Evolutionary conservation across 208 protist species (phyloP), one percentile per base, ranked within the genome.

Genomic region (Crithidia brevicula): DNA sequence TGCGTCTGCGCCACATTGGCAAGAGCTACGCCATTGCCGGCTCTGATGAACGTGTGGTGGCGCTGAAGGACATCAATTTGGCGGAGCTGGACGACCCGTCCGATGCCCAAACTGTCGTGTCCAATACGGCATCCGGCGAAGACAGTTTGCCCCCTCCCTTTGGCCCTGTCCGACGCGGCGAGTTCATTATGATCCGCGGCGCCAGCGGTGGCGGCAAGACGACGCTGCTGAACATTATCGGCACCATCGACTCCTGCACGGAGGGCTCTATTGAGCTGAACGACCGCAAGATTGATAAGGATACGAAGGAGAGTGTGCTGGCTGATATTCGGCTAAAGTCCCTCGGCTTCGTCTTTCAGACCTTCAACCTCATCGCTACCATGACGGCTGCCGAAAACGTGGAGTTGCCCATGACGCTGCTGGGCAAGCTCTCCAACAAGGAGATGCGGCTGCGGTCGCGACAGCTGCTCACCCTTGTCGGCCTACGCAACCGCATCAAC

Each of bases 331-430:
- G 98, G 18, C 83, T 99, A 7, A 68, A 77, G 27, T 95, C 87
- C 22, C 92, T 99, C 34, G 93, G 96, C 8, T 99, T 99, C 78
- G 98, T 99, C 0, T 99, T 99, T 63, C 98, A 99, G 78, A 99
- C 96, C 0, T 99, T 99, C 68, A 99, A 99, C 67, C 81, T 99
- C 18, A 94, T 99, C 25, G 79, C 98, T 5, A 99, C 97, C 28
- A 98, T 99, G 95, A 97, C 88, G 23, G 98, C 98, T 0, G 93
- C 87, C 34, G 98, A 99, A 72, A 99, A 99, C 75, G 97, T 99
- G 42, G 96, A 98, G 81, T 76, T 99, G 67, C 98, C 98, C 25
- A 99, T 99, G 97, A 98, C 91, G 3, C 77, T 99, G 28, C 53
- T 96, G 28, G 92, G 93, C 3, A 97, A 96, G 61, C 74, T 97